Percentiles rank a stretch among this genome's conserved stretches.
Evolutionary conservation across 176 grass and related monocot species (phyloP).

Genomic region (Secale cereale): DNA sequence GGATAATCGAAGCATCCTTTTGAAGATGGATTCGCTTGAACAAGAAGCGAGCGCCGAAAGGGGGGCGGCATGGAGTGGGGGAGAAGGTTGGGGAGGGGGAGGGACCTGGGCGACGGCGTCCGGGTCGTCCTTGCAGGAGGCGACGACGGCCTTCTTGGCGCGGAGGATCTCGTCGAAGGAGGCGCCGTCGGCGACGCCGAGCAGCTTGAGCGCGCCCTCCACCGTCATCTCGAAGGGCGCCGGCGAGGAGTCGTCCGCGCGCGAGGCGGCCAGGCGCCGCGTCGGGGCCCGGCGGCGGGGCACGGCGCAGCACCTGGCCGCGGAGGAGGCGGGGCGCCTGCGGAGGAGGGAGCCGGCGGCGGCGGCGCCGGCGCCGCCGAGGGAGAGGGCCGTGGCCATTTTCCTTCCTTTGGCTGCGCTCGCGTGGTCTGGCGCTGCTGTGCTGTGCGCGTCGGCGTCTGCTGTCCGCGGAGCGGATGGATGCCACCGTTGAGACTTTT

Average conservation of each 20-base stretch:
- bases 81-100: neutral
- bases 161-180: conserved; percentile 95
- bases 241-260: conserved; percentile 68
- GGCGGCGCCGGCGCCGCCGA: conserved; percentile 7
- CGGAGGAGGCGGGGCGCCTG: neutral
- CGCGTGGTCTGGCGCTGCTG: neutral
- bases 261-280: conserved; percentile 45
- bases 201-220: conserved; percentile 81
- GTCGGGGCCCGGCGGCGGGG: neutral
- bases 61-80: conserved; percentile 5
- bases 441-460: conserved; percentile 25
- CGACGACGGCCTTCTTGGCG: conserved; percentile 78
- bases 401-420: conserved; percentile 36
- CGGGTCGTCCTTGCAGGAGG: conserved; percentile 84
- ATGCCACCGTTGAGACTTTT: conserved; percentile 17
- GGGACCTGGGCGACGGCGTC: conserved; percentile 75
- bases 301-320: conserved; percentile 23
- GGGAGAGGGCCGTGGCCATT: conserved; percentile 67
- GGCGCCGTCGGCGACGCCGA: conserved; percentile 62
- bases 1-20: neutral
- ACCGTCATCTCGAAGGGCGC: conserved; percentile 84
- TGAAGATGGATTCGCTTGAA: neutral
- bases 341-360: conserved; percentile 33
- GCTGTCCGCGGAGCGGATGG: neutral
- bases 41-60: neutral